phyloP scores from a whole-genome alignment of 73 alveolate species.

The Durusdinium trenchii region DNA sequence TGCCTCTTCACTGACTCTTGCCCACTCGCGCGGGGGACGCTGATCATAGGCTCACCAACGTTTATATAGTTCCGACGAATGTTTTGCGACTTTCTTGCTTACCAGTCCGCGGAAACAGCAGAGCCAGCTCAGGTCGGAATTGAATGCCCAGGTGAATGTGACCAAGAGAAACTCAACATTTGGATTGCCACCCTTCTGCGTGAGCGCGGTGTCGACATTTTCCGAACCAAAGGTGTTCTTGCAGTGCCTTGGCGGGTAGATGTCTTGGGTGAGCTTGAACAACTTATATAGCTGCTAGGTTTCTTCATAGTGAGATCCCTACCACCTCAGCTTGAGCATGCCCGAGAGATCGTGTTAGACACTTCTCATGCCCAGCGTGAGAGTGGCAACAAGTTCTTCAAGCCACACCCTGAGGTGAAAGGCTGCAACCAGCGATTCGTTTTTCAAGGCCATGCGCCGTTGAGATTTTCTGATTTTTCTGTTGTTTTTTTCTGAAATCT shows the following conservation, averaged over 20 bases:
- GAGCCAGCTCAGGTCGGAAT: slow-evolving; percentile 50
- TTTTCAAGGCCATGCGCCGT: slow-evolving; percentile 48
- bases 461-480: no score
- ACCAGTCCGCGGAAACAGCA: background rate
- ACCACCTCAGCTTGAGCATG: no score
- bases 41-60: no score
- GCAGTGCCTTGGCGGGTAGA: slow-evolving; percentile 67
- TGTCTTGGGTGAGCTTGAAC: no score
- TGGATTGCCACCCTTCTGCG: slow-evolving; percentile 83
- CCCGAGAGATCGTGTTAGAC: no score
- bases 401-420: slow-evolving; percentile 7
- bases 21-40: no score
- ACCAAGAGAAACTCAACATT: slow-evolving; percentile 50
- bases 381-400: background rate
- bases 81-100: background rate
- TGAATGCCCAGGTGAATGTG: slow-evolving; percentile 88
- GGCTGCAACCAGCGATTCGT: slow-evolving; percentile 78
- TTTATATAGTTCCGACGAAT: no score
- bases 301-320: no score
- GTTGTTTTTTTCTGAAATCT: no score
- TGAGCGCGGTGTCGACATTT: slow-evolving; percentile 89
- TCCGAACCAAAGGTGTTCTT: slow-evolving; percentile 95
- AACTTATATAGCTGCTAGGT: no score
- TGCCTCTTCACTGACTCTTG: no score
- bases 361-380: no score